phyloP scores from a whole-genome alignment of 2,329 filamentous ascomycete species.

The Pseudocercospora crystallina region DNA sequence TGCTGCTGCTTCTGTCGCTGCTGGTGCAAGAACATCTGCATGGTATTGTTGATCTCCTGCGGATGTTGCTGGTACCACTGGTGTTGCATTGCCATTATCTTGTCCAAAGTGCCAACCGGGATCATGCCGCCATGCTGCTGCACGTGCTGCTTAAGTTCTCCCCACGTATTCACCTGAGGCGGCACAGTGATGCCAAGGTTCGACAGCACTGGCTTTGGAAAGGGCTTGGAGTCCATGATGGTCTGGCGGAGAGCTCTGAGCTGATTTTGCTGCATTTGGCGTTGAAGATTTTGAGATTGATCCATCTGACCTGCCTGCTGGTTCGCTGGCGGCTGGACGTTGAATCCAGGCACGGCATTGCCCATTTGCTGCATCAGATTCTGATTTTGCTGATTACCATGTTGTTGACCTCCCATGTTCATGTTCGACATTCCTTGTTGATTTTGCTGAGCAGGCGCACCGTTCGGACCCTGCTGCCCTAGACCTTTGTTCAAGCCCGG shows the following conservation, averaged over 20 bases:
- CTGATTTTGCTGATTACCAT: slow-evolving; percentile 5
- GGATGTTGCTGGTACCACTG: slow-evolving; percentile 28
- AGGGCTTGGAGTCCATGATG: slow-evolving; percentile 20
- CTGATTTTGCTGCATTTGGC: slow-evolving; percentile 17
- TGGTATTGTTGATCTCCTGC: slow-evolving; percentile 22
- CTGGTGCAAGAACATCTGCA: slow-evolving; percentile 36
- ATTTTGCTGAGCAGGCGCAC: slow-evolving; percentile 10
- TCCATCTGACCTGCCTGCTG: slow-evolving; percentile 17
- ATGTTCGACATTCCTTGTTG: slow-evolving; percentile 19
- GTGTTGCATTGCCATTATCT: slow-evolving; percentile 35
- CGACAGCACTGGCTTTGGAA: slow-evolving; percentile 16
- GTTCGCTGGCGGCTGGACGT: slow-evolving; percentile 18
- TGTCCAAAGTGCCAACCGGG: slow-evolving; percentile 42
- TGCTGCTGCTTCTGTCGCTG: slow-evolving; percentile 43
- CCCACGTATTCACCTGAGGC: slow-evolving; percentile 55
- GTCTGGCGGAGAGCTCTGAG: slow-evolving; percentile 13
- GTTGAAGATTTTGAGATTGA: slow-evolving; percentile 14
- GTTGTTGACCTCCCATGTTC: slow-evolving; percentile 5
- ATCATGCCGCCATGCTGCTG: slow-evolving; percentile 46
- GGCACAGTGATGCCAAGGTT: slow-evolving; percentile 39
- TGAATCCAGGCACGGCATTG: slow-evolving; percentile 23
- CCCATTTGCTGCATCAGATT: slow-evolving; percentile 18
- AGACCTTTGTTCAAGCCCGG: slow-evolving; percentile 1
- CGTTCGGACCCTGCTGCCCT: neutral
- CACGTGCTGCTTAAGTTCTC: slow-evolving; percentile 57